Percentiles rank a stretch among this genome's conserved stretches.
Evolutionary conservation across 306 rosid genomes (phyloP).

Genomic region (Citrullus colocynthis): DNA sequence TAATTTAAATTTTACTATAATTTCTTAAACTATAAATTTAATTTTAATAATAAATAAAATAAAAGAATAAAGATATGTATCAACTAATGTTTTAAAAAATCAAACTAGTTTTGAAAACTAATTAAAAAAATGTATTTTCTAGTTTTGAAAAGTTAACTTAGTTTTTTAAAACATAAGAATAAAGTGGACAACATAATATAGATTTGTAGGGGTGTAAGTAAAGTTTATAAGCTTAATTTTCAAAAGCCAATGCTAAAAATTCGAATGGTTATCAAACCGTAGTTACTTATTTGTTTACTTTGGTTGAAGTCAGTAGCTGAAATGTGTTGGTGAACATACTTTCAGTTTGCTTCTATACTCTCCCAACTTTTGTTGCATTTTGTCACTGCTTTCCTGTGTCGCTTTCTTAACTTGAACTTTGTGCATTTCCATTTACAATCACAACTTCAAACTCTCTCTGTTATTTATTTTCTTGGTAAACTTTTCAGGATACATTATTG

Average conservation of each 20-base stretch:
- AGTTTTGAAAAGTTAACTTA: not conserved
- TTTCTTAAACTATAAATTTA: too few relatives aligned
- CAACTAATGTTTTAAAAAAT: too few relatives aligned
- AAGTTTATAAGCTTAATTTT: not conserved
- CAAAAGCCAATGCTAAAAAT: not conserved
- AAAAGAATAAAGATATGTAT: too few relatives aligned
- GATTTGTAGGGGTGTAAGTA: too few relatives aligned
- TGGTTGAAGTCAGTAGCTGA: not conserved
- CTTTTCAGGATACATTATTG: slow-evolving; percentile 59
- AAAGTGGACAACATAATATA: too few relatives aligned
- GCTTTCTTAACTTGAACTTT: not conserved
- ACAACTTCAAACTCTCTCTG: not conserved
- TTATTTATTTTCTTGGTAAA: not conserved
- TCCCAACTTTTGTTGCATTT: not conserved
- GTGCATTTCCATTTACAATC: not conserved
- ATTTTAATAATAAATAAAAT: too few relatives aligned
- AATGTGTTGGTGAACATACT: not conserved
- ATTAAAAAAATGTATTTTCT: too few relatives aligned
- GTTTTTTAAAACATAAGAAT: not conserved
- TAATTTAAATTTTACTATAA: too few relatives aligned
- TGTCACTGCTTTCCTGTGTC: not conserved
- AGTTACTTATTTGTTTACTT: not conserved
- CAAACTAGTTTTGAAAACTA: too few relatives aligned
- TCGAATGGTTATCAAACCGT: not conserved
- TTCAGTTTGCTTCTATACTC: not conserved